Evolutionary conservation across 2,329 filamentous ascomycete species (phyloP).

Genomic region (Incumbomyces lentus): DNA sequence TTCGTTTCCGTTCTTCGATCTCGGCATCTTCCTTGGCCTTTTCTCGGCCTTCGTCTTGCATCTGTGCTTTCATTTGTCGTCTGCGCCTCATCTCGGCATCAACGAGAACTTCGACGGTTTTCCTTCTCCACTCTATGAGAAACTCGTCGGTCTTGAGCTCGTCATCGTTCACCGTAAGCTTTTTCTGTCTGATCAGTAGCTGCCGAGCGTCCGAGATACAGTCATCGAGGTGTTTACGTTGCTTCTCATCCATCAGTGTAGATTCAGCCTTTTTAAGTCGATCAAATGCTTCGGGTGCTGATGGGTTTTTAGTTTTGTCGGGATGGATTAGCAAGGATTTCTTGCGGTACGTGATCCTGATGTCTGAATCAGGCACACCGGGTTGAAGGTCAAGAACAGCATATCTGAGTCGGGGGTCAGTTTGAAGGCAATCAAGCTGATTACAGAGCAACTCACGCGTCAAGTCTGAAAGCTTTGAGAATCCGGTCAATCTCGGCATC

Average conservation of each 20-base stretch:
- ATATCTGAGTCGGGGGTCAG: conserved; percentile 47
- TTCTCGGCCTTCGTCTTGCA: conserved; percentile 92
- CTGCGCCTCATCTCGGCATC: conserved; percentile 81
- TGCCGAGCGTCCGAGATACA: conserved; percentile 92
- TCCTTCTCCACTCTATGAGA: conserved; percentile 75
- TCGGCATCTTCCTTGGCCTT: conserved; percentile 80
- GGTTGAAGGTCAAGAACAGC: conserved; percentile 92
- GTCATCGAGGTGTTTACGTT: conserved; percentile 77
- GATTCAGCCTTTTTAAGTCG: conserved; percentile 90
- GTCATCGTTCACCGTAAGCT: conserved; percentile 85
- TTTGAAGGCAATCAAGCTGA: conserved; percentile 1
- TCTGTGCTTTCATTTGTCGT: conserved; percentile 80
- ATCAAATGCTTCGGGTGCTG: conserved; percentile 90
- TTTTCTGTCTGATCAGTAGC: conserved; percentile 86
- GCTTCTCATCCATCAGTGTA: conserved; percentile 86
- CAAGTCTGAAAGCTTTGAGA: conserved; percentile 73
- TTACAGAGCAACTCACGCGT: conserved; percentile 44
- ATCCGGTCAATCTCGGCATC: conserved; percentile 96
- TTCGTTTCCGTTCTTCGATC: conserved; percentile 66
- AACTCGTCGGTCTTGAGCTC: conserved; percentile 70
- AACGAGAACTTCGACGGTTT: conserved; percentile 78
- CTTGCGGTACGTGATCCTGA: conserved; percentile 86
- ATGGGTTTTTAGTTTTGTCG: conserved; percentile 88
- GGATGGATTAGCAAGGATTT: conserved; percentile 99
- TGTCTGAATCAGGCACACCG: conserved; percentile 88